Evolutionary conservation across 1,284 basidiomycete genomes (phyloP).

Genomic region (Heterobasidion annosum): DNA sequence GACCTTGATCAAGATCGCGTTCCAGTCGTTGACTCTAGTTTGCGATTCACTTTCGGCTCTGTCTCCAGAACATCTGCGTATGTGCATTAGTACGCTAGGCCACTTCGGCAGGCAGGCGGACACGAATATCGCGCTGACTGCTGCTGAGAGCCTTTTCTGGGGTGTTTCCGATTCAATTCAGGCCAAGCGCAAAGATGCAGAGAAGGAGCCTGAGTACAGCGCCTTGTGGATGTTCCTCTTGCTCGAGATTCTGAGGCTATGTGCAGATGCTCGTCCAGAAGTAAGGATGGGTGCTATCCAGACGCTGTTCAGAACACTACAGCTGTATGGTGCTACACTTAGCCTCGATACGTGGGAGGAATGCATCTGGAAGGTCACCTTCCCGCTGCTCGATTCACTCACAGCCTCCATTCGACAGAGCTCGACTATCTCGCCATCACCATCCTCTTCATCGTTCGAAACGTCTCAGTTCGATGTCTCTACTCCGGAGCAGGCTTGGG

Average conservation of each 20-base stretch:
- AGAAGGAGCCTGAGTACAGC: conserved; percentile 64
- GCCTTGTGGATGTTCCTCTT: conserved; percentile 90
- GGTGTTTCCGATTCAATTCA: conserved; percentile 90
- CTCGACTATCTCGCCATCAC: conserved; percentile 9
- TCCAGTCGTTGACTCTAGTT: conserved; percentile 89
- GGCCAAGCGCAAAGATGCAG: conserved; percentile 59
- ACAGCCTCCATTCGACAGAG: conserved; percentile 44
- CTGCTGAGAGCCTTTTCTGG: conserved; percentile 85
- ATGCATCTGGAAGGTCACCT: conserved; percentile 83
- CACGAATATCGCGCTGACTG: conserved; percentile 92
- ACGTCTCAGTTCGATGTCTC: conserved; percentile 11
- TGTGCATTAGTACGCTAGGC: conserved; percentile 85
- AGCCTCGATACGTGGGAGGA: conserved; percentile 79
- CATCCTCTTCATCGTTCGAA: not conserved
- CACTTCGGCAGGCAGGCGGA: conserved; percentile 89
- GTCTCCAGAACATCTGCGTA: conserved; percentile 70
- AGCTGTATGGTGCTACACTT: conserved; percentile 84
- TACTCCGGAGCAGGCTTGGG: conserved; percentile 41
- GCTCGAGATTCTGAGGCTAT: conserved; percentile 75
- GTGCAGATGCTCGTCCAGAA: conserved; percentile 77
- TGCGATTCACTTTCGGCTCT: conserved; percentile 87
- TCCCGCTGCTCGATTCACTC: conserved; percentile 78
- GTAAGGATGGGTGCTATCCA: conserved; percentile 92
- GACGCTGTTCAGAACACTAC: conserved; percentile 89
- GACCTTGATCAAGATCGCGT: conserved; percentile 78